Percentiles rank a stretch among this genome's conserved stretches.
These are phyloP conservation scores for Aspergillus hancockii DNA, from an alignment of 495 filamentous ascomycete genomes.

Conservation along the genomic window DNA sequence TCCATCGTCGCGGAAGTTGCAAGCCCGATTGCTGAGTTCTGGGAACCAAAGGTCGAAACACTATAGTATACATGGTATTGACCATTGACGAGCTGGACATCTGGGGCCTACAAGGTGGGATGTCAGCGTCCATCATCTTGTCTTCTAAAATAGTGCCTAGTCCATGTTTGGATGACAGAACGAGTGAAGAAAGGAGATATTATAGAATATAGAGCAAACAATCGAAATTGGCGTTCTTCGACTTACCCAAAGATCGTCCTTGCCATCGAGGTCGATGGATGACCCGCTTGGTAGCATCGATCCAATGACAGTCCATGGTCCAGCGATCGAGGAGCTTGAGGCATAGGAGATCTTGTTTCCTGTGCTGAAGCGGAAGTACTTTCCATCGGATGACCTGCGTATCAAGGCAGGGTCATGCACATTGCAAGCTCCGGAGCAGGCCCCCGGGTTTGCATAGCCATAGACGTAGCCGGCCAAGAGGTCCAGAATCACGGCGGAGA, in stretches of 20 bases:
- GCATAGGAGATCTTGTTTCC: conserved; percentile 64
- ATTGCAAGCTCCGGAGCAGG: conserved; percentile 61
- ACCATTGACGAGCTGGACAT: conserved; percentile 55
- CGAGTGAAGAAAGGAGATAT: neutral
- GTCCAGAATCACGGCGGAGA: neutral
- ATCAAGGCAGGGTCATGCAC: conserved; percentile 68
- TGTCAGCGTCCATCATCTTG: neutral
- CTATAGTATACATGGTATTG: conserved; percentile 74
- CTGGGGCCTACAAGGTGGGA: conserved; percentile 59
- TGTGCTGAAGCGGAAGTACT: conserved; percentile 75
- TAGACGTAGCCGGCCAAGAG: conserved; percentile 26
- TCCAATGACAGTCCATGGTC: conserved; percentile 67
- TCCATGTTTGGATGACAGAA: neutral
- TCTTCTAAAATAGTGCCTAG: neutral
- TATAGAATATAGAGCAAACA: neutral
- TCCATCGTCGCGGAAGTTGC: conserved; percentile 66
- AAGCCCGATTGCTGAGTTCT: conserved; percentile 67
- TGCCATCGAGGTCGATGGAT: conserved; percentile 60
- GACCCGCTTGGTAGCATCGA: conserved; percentile 59
- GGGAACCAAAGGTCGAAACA: conserved; percentile 66
- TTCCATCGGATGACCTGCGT: conserved; percentile 59
- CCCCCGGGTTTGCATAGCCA: conserved; percentile 54
- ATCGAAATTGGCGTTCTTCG: neutral
- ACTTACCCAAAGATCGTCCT: conserved; percentile 64
- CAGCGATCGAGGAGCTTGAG: conserved; percentile 57